A percentile compares a stretch with the other conserved stretches of the same genome.
Conservation (phyloP, 257 asterid species). For the Solanum gracilifrons region DNA sequence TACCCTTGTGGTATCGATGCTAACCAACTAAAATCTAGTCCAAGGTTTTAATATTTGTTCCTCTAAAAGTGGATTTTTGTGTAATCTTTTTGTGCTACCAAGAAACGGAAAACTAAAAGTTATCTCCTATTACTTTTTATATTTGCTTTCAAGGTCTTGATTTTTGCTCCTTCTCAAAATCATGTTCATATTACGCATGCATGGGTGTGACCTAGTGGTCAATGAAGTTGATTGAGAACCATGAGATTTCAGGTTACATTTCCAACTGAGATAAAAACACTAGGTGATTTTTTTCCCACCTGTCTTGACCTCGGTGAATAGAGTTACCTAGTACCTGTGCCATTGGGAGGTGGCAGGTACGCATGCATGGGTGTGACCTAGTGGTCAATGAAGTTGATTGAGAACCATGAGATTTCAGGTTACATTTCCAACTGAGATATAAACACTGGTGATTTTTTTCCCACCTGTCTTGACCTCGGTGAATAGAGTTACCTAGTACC, state of each 20-base stretch:
- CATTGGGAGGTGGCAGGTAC: neutral
- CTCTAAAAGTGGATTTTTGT: neutral
- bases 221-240: neutral
- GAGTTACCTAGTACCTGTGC: neutral
- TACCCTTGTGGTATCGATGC: neutral
- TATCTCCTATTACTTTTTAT: neutral
- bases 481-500: neutral
- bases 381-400: neutral
- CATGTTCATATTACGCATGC: neutral
- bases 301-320: neutral
- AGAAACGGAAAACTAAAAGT: neutral
- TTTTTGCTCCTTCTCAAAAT: neutral
- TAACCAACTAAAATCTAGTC: neutral
- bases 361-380: neutral
- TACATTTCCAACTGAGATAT: neutral
- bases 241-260: neutral
- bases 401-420: neutral
- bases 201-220: neutral
- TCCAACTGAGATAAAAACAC: neutral
- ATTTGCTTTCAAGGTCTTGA: neutral
- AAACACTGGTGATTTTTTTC: neutral
- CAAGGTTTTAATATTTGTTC: neutral
- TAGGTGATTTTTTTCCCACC: neutral
- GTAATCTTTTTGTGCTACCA: neutral
- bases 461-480: neutral